Evolutionary conservation across 441 rosid species (phyloP).

Genomic region (Hura crepitans): DNA sequence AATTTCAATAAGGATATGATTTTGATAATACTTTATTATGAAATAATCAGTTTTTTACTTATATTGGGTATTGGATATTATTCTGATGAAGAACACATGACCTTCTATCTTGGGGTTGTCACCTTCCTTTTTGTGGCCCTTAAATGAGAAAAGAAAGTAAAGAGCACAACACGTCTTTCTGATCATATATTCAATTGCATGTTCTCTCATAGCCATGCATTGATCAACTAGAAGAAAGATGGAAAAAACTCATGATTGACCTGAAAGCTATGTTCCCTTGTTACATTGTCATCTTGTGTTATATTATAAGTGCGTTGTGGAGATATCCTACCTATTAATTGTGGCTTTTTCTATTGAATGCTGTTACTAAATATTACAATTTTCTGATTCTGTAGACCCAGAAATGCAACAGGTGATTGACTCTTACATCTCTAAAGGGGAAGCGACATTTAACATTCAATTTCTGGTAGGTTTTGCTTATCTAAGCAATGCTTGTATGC

Average conservation of each 20-base stretch:
- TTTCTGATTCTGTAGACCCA: constrained; percentile 46
- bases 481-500: constrained; percentile 7
- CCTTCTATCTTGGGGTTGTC: not conserved
- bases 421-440: constrained; percentile 48
- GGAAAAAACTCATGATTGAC: constrained; percentile 4
- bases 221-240: constrained; percentile 1
- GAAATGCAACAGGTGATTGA: constrained; percentile 81
- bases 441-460: constrained; percentile 60
- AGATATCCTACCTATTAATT: constrained; percentile 4
- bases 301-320: too few relatives aligned
- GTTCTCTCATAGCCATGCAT: constrained; percentile 2
- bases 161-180: not conserved
- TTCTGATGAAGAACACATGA: not conserved
- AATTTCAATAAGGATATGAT: constrained; percentile 10
- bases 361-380: constrained; percentile 19
- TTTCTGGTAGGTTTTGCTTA: constrained; percentile 54
- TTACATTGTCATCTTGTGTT: too few relatives aligned
- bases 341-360: constrained; percentile 8
- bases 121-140: not conserved
- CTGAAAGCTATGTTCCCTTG: too few relatives aligned
- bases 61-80: not conserved
- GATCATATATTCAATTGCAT: not conserved
- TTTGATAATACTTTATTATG: not conserved
- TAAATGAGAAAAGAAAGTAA: too few relatives aligned
- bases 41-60: not conserved